Percentiles rank a stretch among this genome's conserved stretches.
Evolutionary conservation across 257 asterid species (phyloP).

Genomic region (Salvia splendens): DNA sequence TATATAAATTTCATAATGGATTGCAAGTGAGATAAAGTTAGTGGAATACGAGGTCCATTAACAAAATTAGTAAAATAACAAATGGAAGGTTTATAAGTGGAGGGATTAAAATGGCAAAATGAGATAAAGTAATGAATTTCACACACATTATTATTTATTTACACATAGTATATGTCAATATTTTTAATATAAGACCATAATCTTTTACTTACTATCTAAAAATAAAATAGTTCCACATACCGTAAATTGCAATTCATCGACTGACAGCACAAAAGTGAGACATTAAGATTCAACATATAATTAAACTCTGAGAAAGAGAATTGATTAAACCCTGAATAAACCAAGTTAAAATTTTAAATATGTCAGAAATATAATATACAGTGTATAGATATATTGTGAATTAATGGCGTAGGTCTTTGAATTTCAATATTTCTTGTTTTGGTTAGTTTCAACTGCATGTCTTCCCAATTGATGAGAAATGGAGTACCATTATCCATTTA

Average conservation of each 20-base stretch:
- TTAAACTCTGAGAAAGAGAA: slow-evolving; percentile 17
- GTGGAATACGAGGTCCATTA: too few relatives aligned
- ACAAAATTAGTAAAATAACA: too few relatives aligned
- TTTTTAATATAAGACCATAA: too few relatives aligned
- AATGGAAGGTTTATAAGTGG: too few relatives aligned
- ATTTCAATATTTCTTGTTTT: slow-evolving; percentile 33
- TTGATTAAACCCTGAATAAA: slow-evolving; percentile 18
- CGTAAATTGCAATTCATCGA: slow-evolving; percentile 9
- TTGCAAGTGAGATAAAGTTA: too few relatives aligned
- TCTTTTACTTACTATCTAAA: not conserved
- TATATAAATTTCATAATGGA: too few relatives aligned
- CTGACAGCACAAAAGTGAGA: slow-evolving; percentile 21
- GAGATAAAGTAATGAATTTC: too few relatives aligned
- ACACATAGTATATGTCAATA: too few relatives aligned
- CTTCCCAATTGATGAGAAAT: slow-evolving; percentile 31
- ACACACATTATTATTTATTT: too few relatives aligned
- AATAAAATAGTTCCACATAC: not conserved
- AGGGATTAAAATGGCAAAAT: too few relatives aligned
- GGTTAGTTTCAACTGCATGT: slow-evolving; percentile 29
- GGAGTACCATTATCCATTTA: slow-evolving; percentile 28
- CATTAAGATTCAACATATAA: not conserved
- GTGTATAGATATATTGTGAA: not conserved
- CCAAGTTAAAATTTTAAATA: not conserved
- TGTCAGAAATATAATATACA: not conserved
- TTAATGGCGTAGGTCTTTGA: slow-evolving; percentile 27